Conservation (phyloP, 2,329 filamentous ascomycete genomes). For the Penicillium sp. region DNA sequence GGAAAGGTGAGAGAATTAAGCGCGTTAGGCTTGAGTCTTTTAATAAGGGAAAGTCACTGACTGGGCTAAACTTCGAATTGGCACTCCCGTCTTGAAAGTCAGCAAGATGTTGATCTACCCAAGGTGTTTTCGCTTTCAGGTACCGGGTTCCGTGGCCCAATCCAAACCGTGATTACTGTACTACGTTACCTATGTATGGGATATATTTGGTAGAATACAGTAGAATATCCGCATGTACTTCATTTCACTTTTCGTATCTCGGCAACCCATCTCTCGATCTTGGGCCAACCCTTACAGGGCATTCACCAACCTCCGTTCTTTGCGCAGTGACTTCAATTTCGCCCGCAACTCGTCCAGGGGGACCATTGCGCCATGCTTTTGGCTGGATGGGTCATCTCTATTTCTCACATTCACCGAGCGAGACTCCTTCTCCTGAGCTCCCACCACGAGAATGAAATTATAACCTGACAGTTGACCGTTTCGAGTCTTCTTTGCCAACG, state of each 20-base stretch:
- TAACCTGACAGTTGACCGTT: slow-evolving; percentile 49
- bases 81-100: not conserved
- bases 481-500: slow-evolving; percentile 49
- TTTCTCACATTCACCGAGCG: slow-evolving; percentile 64
- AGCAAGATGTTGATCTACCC: too few relatives aligned
- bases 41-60: not conserved
- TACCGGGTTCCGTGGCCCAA: not conserved
- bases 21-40: too few relatives aligned
- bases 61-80: not conserved
- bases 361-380: slow-evolving; percentile 61
- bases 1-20: too few relatives aligned
- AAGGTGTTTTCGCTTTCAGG: slow-evolving; percentile 1
- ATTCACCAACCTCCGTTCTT: slow-evolving; percentile 47
- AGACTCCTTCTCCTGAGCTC: slow-evolving; percentile 59
- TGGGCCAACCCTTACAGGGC: slow-evolving; percentile 28
- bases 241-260: slow-evolving; percentile 20
- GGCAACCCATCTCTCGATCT: slow-evolving; percentile 3
- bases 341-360: slow-evolving; percentile 58
- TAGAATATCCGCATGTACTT: slow-evolving; percentile 7
- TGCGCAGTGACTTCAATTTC: slow-evolving; percentile 50
- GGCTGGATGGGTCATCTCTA: slow-evolving; percentile 60
- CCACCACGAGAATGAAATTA: slow-evolving; percentile 59
- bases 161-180: not conserved
- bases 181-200: slow-evolving; percentile 1
- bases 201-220: slow-evolving; percentile 1